phyloP scores from a whole-genome alignment of 768 basidiomycete genomes.

The Tephrocybe rancida region DNA sequence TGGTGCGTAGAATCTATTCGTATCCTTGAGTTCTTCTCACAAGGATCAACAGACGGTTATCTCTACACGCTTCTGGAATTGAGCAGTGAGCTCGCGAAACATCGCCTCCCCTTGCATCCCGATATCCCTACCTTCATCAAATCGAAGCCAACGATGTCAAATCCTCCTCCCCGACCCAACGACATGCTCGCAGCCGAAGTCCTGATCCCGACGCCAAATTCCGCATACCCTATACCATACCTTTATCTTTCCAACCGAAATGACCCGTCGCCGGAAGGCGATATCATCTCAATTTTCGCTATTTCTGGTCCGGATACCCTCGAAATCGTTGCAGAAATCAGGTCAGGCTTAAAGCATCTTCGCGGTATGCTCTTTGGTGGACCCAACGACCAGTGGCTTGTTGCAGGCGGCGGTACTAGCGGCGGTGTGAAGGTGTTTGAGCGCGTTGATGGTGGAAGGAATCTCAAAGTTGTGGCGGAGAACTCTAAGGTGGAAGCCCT shows the following conservation, averaged over 20 bases:
- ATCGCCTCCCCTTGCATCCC: slow-evolving; percentile 49
- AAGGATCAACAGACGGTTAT: slow-evolving; percentile 47
- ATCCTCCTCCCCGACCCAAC: slow-evolving; percentile 43
- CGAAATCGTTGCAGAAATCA: slow-evolving; percentile 60
- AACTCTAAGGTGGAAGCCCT: slow-evolving; percentile 45
- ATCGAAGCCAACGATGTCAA: slow-evolving; percentile 50
- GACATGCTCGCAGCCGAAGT: slow-evolving; percentile 72
- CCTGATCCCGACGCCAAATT: slow-evolving; percentile 56
- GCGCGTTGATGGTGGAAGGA: slow-evolving; percentile 58
- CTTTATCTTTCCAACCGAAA: slow-evolving; percentile 79
- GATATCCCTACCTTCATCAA: slow-evolving; percentile 42
- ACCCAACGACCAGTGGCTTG: slow-evolving; percentile 56
- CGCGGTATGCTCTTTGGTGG: slow-evolving; percentile 74
- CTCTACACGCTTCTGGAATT: slow-evolving; percentile 75
- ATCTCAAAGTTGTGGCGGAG: slow-evolving; percentile 53
- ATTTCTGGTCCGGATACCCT: slow-evolving; percentile 46
- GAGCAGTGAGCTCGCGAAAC: slow-evolving; percentile 55
- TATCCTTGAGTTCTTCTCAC: neutral
- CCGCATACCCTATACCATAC: slow-evolving; percentile 54
- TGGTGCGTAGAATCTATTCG: slow-evolving; percentile 39
- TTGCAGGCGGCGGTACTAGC: slow-evolving; percentile 64
- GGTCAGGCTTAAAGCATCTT: slow-evolving; percentile 70
- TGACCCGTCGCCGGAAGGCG: slow-evolving; percentile 68
- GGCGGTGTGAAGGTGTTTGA: slow-evolving; percentile 76
- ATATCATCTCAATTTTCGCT: slow-evolving; percentile 72